Evolutionary conservation across 371 early-diverging fungal genomes (phyloP), one percentile per base, ranked within the genome.

Genomic region (Basidiobolus meristosporus): DNA sequence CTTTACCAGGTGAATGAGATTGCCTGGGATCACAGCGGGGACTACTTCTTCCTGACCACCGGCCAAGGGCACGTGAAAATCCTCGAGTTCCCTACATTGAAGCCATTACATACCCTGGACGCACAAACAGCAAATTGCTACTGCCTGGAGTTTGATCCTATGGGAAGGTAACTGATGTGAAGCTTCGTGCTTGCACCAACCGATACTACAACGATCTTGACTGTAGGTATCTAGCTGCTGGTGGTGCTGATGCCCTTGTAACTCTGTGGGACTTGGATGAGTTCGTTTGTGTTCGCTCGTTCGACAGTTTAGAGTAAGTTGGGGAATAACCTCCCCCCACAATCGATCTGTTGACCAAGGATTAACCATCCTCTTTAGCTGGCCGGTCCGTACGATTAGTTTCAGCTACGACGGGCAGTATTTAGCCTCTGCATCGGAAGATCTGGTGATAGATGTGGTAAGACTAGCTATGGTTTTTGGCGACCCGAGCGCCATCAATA

Each of bases 351-450:
- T 17, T 16, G 26, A 35, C n/a, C 12, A 21, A 3, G 30, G n/a
- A 6, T 26, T 45, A 5, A 41, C 40, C 30, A 39, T 35, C 31
- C 21, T 36, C 15, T 42, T 20, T 51, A 82, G 80, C 21, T 81
- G 76, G 75, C 83, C 89, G 1, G 78, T 88, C 0, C 62, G 84
- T 34, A 75, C 86, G 9, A 62, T 88, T 41, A 74, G 80, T 36
- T 88, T 90, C 48, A 80, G 79, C 44, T 60, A 68, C 54, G 89
- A 88, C 56, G 88, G 85, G 2, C 77, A 77, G 38, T 73, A 77
- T 40, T 51, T 90, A 22, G 89, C 85, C 0, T 76, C 79, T 6
- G 85, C 76, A 6, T 83, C 82, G 0, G 84, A 83, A 47, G 84
- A 85, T 55, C 59, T 67, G 30, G 54, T 68, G 20, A 77, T 88